Base-by-base conservation (phyloP, 768 basidiomycete species). In the Xerocomus brunneocitrinus region DNA sequence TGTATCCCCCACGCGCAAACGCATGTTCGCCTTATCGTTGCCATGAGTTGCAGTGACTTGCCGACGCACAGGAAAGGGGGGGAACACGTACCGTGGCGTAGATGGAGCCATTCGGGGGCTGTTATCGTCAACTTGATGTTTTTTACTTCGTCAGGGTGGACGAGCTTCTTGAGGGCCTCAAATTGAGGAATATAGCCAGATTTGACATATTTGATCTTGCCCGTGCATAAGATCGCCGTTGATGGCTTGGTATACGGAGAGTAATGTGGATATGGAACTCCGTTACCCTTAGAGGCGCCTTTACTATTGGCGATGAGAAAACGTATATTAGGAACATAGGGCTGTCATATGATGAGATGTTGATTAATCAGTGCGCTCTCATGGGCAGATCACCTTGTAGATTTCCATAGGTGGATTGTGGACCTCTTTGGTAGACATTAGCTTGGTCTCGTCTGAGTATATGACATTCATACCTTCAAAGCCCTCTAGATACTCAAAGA, bases 91-190 rank as follows among this genome's bases (percentile, higher is more conserved):
- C 85, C 85, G 64, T 85, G 83, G 24, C 81, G 79, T 35, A 85
- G 79, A 64, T 85, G 84, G 66, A 80, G 84, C 83, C 84, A 86
- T 31, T 82, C 81, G 4, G 87, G 87, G 0, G 85, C 80, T 55
- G 81, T 84, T 67, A 87, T 73, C 16, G 84, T 89, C 55, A 89
- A 62, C 66, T 91, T 90, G 66, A 89, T 77, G 61, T 76, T 74
- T 62, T 78, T 77, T 54, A 85, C 80, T 61, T 87, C 84, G 69
- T 85, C 77, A 9, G 79, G 73, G n/a, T 78, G 62, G 27, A 85
- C 81, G 19, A 84, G 61, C 24, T 65, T 69, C 66, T 83, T 86
- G 52, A 85, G 69, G 47, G 75, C 79, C 52, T 82, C 79, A 62
- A 84, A 87, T 56, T 86, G 79, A 28, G 82, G 76, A 12, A 81